Evolutionary conservation across 2,329 filamentous ascomycete species (phyloP).

Genomic region (Zasmidium citrigriseum): DNA sequence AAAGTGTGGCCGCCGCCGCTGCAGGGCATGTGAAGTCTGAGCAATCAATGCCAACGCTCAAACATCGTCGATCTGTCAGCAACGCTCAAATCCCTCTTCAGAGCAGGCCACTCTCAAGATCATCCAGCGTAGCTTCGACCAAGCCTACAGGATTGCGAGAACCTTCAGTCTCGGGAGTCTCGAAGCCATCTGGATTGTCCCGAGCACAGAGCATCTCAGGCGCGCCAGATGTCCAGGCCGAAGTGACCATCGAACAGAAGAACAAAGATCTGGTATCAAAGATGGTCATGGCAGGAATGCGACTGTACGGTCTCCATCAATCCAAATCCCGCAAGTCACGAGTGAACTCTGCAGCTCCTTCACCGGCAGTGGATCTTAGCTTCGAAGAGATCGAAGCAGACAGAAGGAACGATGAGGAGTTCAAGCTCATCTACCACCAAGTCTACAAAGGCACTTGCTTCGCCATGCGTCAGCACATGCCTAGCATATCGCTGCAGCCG

Average conservation of each 20-base stretch:
- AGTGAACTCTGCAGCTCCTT: constrained; percentile 19
- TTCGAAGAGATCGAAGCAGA: constrained; percentile 23
- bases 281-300: constrained; percentile 56
- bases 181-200: constrained; percentile 29
- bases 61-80: constrained; percentile 35
- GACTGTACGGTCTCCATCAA: constrained; percentile 52
- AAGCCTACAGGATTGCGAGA: constrained; percentile 23
- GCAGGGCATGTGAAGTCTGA: constrained; percentile 32
- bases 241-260: constrained; percentile 25
- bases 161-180: constrained; percentile 17
- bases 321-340: constrained; percentile 36
- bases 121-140: constrained; percentile 32
- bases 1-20: constrained; percentile 46
- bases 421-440: constrained; percentile 55
- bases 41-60: constrained; percentile 27
- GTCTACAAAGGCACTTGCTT: constrained; percentile 52
- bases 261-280: constrained; percentile 54
- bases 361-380: constrained; percentile 19
- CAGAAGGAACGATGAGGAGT: constrained; percentile 49
- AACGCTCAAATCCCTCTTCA: constrained; percentile 26
- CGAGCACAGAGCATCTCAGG: constrained; percentile 26
- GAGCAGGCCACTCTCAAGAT: constrained; percentile 29
- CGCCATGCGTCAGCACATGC: constrained; percentile 47
- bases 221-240: constrained; percentile 5
- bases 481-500: constrained; percentile 37